These are phyloP conservation scores for Orbilia brochopaga DNA, from an alignment of 2,329 filamentous ascomycete genomes.

Conservation along the genomic window DNA sequence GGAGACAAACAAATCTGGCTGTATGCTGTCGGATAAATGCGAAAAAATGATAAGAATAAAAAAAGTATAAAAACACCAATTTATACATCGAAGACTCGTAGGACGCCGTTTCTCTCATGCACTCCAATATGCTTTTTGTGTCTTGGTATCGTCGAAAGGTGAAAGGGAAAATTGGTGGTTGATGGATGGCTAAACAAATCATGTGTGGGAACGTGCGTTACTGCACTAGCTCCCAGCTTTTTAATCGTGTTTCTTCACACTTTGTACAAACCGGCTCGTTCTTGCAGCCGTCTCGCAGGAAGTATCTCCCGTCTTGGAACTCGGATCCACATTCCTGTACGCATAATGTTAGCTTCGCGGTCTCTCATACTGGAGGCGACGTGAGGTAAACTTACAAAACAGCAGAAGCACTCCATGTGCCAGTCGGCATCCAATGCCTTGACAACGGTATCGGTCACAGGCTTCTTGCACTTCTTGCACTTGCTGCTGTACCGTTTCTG, in stretches of 20 bases:
- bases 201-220: slow-evolving; percentile 11
- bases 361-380: not conserved
- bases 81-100: slow-evolving; percentile 15
- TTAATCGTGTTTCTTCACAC: slow-evolving; percentile 43
- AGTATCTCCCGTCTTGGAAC: slow-evolving; percentile 55
- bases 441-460: slow-evolving; percentile 88
- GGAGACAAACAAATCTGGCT: not conserved
- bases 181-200: slow-evolving; percentile 3
- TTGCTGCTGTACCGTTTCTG: slow-evolving; percentile 88
- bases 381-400: slow-evolving; percentile 61
- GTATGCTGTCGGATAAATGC: not conserved
- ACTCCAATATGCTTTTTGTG: slow-evolving; percentile 27
- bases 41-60: not conserved
- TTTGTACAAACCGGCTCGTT: slow-evolving; percentile 50
- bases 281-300: slow-evolving; percentile 52
- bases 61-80: slow-evolving; percentile 4
- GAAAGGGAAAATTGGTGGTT: not conserved
- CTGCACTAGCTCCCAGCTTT: slow-evolving; percentile 47
- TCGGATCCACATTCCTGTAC: slow-evolving; percentile 52
- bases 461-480: slow-evolving; percentile 81
- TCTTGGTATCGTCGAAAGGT: slow-evolving; percentile 19
- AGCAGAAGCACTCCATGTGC: slow-evolving; percentile 91
- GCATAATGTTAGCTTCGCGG: slow-evolving; percentile 3
- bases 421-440: slow-evolving; percentile 88
- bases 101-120: slow-evolving; percentile 45